Percentiles rank a stretch among this genome's conserved stretches.
These are phyloP conservation scores for Micromonas pusilla DNA, from an alignment of 139 green algal species.

Conservation along the genomic window DNA sequence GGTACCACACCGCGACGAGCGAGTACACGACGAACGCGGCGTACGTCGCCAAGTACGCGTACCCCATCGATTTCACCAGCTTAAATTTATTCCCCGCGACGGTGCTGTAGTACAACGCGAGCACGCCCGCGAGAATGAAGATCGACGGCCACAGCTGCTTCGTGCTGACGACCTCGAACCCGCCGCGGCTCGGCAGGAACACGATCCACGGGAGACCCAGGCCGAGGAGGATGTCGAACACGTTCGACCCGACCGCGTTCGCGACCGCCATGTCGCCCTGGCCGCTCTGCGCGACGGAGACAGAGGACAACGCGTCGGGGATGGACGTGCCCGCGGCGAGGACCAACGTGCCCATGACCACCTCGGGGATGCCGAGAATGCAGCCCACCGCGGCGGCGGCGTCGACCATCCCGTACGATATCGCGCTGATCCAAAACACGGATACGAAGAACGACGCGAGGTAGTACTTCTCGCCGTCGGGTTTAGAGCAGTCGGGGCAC, in stretches of 20 bases:
- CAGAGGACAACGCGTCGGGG: slow-evolving; percentile 37
- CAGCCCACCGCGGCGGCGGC: slow-evolving; percentile 36
- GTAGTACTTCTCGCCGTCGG: slow-evolving; percentile 34
- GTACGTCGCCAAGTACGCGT: not conserved
- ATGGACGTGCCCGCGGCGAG: slow-evolving; percentile 44
- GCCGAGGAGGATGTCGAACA: slow-evolving; percentile 49
- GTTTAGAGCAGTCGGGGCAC: slow-evolving; percentile 34
- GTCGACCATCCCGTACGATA: slow-evolving; percentile 45
- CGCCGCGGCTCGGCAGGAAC: slow-evolving; percentile 27
- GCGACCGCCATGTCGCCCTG: slow-evolving; percentile 47
- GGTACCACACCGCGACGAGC: not conserved
- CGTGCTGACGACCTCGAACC: slow-evolving; percentile 18
- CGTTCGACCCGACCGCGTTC: slow-evolving; percentile 43
- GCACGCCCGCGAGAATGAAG: slow-evolving; percentile 38
- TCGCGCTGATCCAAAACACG: slow-evolving; percentile 40
- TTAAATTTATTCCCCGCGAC: not conserved
- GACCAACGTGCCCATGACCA: slow-evolving; percentile 44
- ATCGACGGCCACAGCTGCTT: slow-evolving; percentile 33
- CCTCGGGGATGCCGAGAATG: slow-evolving; percentile 30
- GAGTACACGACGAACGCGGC: not conserved
- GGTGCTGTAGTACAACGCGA: slow-evolving; percentile 32
- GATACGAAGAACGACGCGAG: slow-evolving; percentile 37
- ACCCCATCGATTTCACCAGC: not conserved
- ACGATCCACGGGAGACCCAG: slow-evolving; percentile 42
- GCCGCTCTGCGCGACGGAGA: slow-evolving; percentile 40